Evolutionary conservation across 2,329 filamentous ascomycete species (phyloP).

Genomic region (Fusarium euwallaceae): DNA sequence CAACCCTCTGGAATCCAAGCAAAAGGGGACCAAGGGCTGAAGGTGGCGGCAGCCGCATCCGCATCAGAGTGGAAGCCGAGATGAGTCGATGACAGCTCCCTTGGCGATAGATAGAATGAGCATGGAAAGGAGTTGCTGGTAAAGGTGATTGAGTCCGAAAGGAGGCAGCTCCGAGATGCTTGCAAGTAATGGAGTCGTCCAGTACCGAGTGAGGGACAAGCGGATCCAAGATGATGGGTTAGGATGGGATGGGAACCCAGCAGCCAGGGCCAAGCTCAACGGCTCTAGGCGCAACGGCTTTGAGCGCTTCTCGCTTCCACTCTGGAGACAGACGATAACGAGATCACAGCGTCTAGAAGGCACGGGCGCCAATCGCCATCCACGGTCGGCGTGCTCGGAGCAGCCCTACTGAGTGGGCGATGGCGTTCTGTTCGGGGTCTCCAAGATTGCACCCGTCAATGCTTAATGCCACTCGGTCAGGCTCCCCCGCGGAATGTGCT

Average conservation of each 20-base stretch:
- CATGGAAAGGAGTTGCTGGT: slow-evolving; percentile 33
- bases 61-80: slow-evolving; percentile 39
- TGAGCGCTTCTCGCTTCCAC: slow-evolving; percentile 23
- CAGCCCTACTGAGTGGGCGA: slow-evolving; percentile 39
- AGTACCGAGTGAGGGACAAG: slow-evolving; percentile 7
- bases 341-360: slow-evolving; percentile 19
- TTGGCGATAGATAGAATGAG: slow-evolving; percentile 29
- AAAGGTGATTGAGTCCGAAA: slow-evolving; percentile 35
- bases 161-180: slow-evolving; percentile 21
- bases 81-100: slow-evolving; percentile 37
- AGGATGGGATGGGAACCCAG: neutral
- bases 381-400: slow-evolving; percentile 31
- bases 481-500: slow-evolving; percentile 22
- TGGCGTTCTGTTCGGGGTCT: slow-evolving; percentile 29
- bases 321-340: slow-evolving; percentile 5
- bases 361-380: slow-evolving; percentile 15
- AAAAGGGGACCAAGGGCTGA: slow-evolving; percentile 38
- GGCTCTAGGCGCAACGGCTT: slow-evolving; percentile 25
- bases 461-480: slow-evolving; percentile 38
- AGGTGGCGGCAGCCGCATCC: slow-evolving; percentile 32
- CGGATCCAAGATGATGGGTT: slow-evolving; percentile 27
- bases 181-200: neutral
- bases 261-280: slow-evolving; percentile 7
- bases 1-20: slow-evolving; percentile 39
- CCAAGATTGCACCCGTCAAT: slow-evolving; percentile 46